Evolutionary conservation across 495 filamentous ascomycete genomes (phyloP).

Genomic region (Penicillium simplicissimum): DNA sequence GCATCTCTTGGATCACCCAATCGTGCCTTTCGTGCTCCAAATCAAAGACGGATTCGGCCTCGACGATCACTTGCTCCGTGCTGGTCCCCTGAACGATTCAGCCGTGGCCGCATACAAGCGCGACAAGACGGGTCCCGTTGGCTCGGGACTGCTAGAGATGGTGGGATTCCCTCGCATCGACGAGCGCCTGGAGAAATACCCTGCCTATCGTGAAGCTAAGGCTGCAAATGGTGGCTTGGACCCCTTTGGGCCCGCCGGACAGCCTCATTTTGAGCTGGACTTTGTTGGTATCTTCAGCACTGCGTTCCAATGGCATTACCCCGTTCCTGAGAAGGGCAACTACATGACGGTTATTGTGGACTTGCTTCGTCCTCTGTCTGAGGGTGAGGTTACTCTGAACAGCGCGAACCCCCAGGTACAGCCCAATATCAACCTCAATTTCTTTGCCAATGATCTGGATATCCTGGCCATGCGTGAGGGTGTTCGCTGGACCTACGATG

Average conservation of each 20-base stretch:
- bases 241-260: constrained; percentile 58
- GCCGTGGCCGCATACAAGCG: constrained; percentile 48
- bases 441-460: constrained; percentile 57
- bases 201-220: constrained; percentile 52
- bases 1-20: constrained; percentile 59
- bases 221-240: constrained; percentile 53
- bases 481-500: constrained; percentile 54
- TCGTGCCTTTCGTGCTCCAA: constrained; percentile 55
- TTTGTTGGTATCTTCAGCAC: constrained; percentile 61
- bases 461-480: constrained; percentile 59
- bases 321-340: constrained; percentile 48
- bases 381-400: constrained; percentile 54
- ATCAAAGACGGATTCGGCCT: constrained; percentile 57
- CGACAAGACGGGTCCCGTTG: constrained; percentile 51
- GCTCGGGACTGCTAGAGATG: constrained; percentile 54
- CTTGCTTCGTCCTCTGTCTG: constrained; percentile 55
- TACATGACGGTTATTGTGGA: constrained; percentile 61
- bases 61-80: constrained; percentile 54
- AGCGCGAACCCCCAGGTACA: constrained; percentile 51
- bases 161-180: constrained; percentile 61
- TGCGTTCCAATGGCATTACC: constrained; percentile 67
- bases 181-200: constrained; percentile 45
- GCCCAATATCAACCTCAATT: constrained; percentile 62
- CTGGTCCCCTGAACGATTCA: constrained; percentile 45
- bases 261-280: constrained; percentile 67